Evolutionary conservation across 2,329 filamentous ascomycete species (phyloP).

Genomic region (Cryphonectria parasitica): DNA sequence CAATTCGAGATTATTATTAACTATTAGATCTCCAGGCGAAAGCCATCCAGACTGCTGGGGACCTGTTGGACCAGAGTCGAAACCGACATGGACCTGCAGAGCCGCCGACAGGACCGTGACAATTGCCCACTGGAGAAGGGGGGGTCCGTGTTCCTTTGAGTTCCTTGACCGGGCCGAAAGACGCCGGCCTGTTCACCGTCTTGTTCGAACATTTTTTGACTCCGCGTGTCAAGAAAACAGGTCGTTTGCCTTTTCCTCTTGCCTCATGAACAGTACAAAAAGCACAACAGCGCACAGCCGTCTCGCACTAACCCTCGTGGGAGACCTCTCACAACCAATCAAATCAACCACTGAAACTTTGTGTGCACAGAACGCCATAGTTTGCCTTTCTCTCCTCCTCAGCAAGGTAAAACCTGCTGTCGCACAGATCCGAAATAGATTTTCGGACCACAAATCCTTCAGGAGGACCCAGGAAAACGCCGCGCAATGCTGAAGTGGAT

Average conservation of each 20-base stretch:
- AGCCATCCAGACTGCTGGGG: not conserved
- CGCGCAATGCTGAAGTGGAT: constrained; percentile 28
- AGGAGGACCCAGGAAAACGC: constrained; percentile 21
- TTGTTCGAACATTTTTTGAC: constrained; percentile 3
- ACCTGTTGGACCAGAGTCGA: constrained; percentile 6
- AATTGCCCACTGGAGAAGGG: not conserved
- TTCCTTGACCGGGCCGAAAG: constrained; percentile 3
- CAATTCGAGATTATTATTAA: constrained; percentile 28
- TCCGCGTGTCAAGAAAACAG: not conserved
- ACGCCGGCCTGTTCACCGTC: constrained; percentile 13
- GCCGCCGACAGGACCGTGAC: not conserved
- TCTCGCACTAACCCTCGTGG: constrained; percentile 14
- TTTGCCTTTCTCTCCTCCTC: not conserved
- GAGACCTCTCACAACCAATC: constrained; percentile 10
- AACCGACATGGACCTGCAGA: not conserved
- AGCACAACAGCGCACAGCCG: constrained; percentile 9
- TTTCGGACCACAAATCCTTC: not conserved
- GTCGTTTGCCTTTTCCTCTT: constrained; percentile 22
- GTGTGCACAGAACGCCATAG: constrained; percentile 22
- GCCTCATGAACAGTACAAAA: constrained; percentile 13
- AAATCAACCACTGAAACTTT: constrained; percentile 13
- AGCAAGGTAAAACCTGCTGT: constrained; percentile 16
- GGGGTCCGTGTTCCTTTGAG: constrained; percentile 1
- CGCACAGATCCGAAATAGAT: not conserved
- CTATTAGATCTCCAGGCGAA: constrained; percentile 27